phyloP scores from a whole-genome alignment of 177 flowering plant species.

The Vitis hybrid region DNA sequence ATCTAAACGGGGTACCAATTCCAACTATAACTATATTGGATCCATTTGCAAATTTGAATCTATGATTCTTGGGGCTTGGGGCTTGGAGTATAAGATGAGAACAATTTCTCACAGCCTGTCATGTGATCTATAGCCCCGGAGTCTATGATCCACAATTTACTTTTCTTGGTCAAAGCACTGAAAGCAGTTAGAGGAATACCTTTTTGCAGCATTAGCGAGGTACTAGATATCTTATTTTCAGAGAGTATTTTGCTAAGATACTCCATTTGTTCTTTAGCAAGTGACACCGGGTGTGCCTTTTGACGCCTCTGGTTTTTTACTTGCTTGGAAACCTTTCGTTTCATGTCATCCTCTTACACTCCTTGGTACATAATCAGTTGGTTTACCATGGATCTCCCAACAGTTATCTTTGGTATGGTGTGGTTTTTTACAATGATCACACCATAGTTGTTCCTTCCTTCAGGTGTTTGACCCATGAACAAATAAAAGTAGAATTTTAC shows the following conservation, averaged over 20 bases:
- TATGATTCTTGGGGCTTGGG: background rate
- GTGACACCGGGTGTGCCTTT: too few species aligned
- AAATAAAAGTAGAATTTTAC: too few species aligned
- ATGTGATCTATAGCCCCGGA: background rate
- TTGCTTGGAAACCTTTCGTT: background rate
- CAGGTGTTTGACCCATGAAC: too few species aligned
- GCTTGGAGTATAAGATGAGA: constrained; percentile 2
- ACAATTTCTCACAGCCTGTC: constrained; percentile 1
- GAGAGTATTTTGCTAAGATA: too few species aligned
- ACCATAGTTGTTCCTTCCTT: background rate
- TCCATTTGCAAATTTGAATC: background rate
- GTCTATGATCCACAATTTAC: background rate
- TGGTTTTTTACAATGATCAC: background rate
- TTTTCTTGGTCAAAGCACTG: too few species aligned
- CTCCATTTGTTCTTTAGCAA: too few species aligned
- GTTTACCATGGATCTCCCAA: constrained; percentile 2
- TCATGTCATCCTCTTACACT: too few species aligned
- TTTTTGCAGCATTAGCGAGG: too few species aligned
- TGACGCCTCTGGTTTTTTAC: background rate
- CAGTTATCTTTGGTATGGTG: background rate
- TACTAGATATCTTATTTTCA: too few species aligned
- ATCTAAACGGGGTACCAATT: background rate
- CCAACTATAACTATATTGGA: background rate
- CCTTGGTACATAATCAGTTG: background rate
- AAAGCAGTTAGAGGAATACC: too few species aligned